Conservation (phyloP, 2,329 filamentous ascomycete genomes). For the Leptoxyphium fumago region DNA sequence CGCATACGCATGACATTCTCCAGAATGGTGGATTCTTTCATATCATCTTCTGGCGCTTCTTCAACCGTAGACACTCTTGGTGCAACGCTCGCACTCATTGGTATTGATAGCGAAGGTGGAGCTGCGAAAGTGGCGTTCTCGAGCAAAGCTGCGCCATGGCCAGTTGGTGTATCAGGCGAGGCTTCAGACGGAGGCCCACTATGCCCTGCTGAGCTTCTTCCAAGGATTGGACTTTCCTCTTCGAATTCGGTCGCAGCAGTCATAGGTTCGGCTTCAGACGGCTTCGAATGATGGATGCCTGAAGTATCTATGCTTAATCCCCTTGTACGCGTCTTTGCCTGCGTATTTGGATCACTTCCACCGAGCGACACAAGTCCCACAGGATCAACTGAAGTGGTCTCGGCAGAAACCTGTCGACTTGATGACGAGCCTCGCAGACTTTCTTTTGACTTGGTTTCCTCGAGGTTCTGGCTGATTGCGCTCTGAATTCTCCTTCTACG, state of each 20-base stretch:
- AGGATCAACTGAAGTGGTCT: neutral
- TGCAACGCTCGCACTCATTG: slow-evolving; percentile 2
- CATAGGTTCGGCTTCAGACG: slow-evolving; percentile 13
- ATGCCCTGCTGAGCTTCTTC: slow-evolving; percentile 37
- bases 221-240: slow-evolving; percentile 51
- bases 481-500: slow-evolving; percentile 69
- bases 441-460: slow-evolving; percentile 43
- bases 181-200: slow-evolving; percentile 3
- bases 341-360: neutral
- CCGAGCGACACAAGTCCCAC: neutral
- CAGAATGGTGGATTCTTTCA: slow-evolving; percentile 14
- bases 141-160: slow-evolving; percentile 6
- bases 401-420: neutral
- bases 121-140: slow-evolving; percentile 13
- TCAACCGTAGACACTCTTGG: slow-evolving; percentile 4
- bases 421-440: neutral
- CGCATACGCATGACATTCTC: slow-evolving; percentile 21
- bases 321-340: slow-evolving; percentile 1
- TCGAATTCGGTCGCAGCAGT: slow-evolving; percentile 28
- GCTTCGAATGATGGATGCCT: slow-evolving; percentile 5
- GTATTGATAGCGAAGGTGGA: slow-evolving; percentile 1
- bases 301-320: slow-evolving; percentile 16
- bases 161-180: slow-evolving; percentile 1
- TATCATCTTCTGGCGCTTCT: slow-evolving; percentile 5
- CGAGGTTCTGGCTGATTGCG: slow-evolving; percentile 72